A percentile compares a stretch with the other conserved stretches of the same genome.
Conservation (phyloP, 75 land plant species). For the Picea glauca region DNA sequence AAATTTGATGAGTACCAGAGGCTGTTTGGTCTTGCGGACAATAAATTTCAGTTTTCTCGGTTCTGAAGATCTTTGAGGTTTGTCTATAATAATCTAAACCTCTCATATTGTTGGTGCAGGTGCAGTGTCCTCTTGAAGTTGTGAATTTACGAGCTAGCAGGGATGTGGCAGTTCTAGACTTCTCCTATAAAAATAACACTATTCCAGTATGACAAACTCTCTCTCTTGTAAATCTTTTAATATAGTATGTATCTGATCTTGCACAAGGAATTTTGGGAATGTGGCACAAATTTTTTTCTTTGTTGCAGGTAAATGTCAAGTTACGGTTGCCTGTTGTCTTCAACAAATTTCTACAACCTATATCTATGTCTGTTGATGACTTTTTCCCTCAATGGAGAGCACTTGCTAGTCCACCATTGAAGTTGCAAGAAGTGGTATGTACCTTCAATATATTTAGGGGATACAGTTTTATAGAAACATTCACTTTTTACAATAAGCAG, state of each 20-base stretch:
- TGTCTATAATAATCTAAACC: not conserved
- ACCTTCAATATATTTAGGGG: not conserved
- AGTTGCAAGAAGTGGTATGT: constrained; percentile 94
- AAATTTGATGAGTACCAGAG: not conserved
- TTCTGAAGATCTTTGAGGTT: not conserved
- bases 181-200: constrained; percentile 70
- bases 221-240: not conserved
- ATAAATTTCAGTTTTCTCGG: not conserved
- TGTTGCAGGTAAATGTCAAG: constrained; percentile 64
- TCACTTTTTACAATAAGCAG: not conserved
- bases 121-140: constrained; percentile 93
- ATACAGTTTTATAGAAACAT: not conserved
- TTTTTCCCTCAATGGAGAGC: constrained; percentile 92
- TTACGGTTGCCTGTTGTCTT: constrained; percentile 81
- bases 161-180: constrained; percentile 87
- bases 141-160: constrained; percentile 79
- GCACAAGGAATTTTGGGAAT: not conserved
- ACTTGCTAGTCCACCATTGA: constrained; percentile 84
- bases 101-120: constrained; percentile 36
- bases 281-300: not conserved
- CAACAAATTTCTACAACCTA: constrained; percentile 84
- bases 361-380: constrained; percentile 60
- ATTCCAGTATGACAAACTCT: constrained; percentile 37
- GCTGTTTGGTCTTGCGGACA: not conserved
- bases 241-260: constrained; percentile 5